These are phyloP conservation scores for Populus nigra DNA, from an alignment of 345 rosid species.

Conservation along the genomic window DNA sequence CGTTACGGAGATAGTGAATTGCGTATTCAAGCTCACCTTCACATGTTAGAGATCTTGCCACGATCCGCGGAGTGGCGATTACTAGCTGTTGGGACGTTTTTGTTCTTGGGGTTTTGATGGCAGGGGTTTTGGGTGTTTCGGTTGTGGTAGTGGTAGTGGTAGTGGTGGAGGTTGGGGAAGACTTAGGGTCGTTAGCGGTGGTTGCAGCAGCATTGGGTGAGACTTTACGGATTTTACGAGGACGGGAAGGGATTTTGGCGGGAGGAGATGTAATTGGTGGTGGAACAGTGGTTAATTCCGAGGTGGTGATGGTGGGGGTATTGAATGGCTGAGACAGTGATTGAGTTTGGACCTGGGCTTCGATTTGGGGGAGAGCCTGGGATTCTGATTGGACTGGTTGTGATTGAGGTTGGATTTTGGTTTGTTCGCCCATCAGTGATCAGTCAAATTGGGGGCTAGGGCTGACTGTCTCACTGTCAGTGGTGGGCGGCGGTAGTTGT, in stretches of 20 bases:
- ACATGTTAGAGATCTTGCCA: constrained; percentile 69
- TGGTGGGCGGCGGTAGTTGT: not conserved
- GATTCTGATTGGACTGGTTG: constrained; percentile 21
- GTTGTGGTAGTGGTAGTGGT: not conserved
- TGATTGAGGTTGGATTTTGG: constrained; percentile 34
- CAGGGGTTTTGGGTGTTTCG: constrained; percentile 29
- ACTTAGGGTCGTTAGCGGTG: constrained; percentile 23
- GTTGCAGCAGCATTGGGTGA: constrained; percentile 45
- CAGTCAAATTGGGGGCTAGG: not conserved
- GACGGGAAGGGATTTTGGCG: constrained; percentile 88
- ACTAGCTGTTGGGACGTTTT: constrained; percentile 41
- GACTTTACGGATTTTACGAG: constrained; percentile 75
- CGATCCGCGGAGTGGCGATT: constrained; percentile 38
- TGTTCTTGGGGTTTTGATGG: constrained; percentile 14
- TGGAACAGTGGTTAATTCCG: constrained; percentile 36
- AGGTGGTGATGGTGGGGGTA: constrained; percentile 17
- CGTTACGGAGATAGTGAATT: constrained; percentile 65
- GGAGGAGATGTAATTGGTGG: constrained; percentile 48
- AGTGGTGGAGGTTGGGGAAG: constrained; percentile 22
- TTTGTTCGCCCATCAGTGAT: constrained; percentile 69
- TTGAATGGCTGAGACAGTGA: constrained; percentile 21
- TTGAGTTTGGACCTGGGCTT: constrained; percentile 18
- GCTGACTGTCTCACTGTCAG: not conserved
- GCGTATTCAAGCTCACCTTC: constrained; percentile 86
- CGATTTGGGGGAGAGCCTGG: constrained; percentile 27